Conservation (phyloP, 192 early-diverging fungal genomes). For the Thamnidium elegans region DNA sequence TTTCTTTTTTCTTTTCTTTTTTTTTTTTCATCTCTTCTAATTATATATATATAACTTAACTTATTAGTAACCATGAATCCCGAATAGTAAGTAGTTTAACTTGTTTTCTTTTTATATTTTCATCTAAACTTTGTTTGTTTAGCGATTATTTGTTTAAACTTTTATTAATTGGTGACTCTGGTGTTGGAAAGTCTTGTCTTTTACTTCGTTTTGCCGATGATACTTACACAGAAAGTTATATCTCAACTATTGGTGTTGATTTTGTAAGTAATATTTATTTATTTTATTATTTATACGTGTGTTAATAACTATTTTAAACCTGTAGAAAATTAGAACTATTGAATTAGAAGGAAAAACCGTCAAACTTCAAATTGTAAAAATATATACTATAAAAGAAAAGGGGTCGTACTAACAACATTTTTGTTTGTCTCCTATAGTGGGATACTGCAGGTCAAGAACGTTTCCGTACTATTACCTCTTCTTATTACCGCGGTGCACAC, state of each 20-base stretch:
- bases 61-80: constrained; percentile 14
- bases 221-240: constrained; percentile 97
- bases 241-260: constrained; percentile 97
- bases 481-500: constrained; percentile 96
- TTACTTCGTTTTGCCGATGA: constrained; percentile 96
- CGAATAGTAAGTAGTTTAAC: constrained; percentile 13
- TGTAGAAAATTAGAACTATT: constrained; percentile 95
- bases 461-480: constrained; percentile 97
- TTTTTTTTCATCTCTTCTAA: background rate
- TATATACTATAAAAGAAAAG: background rate
- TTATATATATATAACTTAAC: background rate
- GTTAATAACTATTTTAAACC: background rate
- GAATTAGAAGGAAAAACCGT: constrained; percentile 97
- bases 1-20: background rate
- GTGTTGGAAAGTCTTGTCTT: constrained; percentile 96
- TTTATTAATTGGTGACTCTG: constrained; percentile 95
- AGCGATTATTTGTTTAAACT: constrained; percentile 99
- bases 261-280: constrained; percentile 63
- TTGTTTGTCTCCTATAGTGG: constrained; percentile 55
- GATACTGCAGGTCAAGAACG: constrained; percentile 98
- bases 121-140: constrained; percentile 13
- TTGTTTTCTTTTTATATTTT: background rate
- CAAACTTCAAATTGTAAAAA: constrained; percentile 89
- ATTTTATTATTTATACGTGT: background rate
- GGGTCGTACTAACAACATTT: background rate